Percentiles rank a stretch among this genome's conserved stretches.
These are phyloP conservation scores for Pittosporum tobira DNA, from an alignment of 129 eudicot species.

Conservation along the genomic window DNA sequence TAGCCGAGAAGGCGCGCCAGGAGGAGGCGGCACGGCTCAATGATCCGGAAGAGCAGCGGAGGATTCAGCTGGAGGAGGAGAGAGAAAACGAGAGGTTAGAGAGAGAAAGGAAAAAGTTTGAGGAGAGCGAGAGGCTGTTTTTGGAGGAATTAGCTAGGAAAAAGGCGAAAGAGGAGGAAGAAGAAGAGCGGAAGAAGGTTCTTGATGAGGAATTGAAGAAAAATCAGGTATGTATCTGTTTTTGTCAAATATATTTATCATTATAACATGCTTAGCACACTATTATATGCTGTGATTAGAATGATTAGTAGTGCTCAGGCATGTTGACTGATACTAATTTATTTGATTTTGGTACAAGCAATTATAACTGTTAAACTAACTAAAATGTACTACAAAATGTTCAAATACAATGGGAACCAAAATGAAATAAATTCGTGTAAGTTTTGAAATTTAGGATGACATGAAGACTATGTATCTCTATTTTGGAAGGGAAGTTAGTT, in stretches of 20 bases:
- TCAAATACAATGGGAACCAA: too few species aligned
- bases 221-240: conserved; percentile 23
- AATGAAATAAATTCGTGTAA: too few species aligned
- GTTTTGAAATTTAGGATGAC: too few species aligned
- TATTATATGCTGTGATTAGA: not conserved
- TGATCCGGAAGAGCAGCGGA: conserved; percentile 63
- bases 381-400: too few species aligned
- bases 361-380: too few species aligned
- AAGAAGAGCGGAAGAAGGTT: conserved; percentile 31
- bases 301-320: too few species aligned
- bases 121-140: conserved; percentile 74
- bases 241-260: not conserved
- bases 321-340: too few species aligned
- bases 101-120: conserved; percentile 61
- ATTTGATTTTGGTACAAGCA: too few species aligned
- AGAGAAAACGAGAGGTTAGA: conserved; percentile 54
- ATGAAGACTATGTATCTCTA: too few species aligned
- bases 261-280: not conserved
- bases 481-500: too few species aligned
- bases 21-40: conserved; percentile 61
- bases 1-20: conserved; percentile 65
- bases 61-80: conserved; percentile 54
- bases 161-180: conserved; percentile 34
- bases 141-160: conserved; percentile 42
- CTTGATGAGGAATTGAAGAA: conserved; percentile 26